phyloP scores from a whole-genome alignment of 495 filamentous ascomycete genomes.

The Penicillium paxilli region DNA sequence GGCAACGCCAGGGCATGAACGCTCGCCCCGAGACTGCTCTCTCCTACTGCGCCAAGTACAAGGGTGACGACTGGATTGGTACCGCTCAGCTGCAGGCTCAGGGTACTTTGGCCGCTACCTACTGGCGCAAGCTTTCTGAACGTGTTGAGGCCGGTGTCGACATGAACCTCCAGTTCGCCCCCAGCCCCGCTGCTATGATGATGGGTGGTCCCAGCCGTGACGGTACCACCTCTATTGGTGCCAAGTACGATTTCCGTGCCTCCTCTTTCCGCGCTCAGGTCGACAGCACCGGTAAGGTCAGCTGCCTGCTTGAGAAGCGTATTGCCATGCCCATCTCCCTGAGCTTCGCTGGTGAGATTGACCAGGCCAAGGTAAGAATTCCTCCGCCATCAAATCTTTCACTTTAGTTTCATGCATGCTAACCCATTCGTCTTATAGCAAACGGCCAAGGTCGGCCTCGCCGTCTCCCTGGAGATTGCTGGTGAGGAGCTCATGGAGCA shows the following conservation, averaged over 20 bases:
- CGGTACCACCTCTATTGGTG: slow-evolving; percentile 85
- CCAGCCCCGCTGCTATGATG: slow-evolving; percentile 60
- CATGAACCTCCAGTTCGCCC: slow-evolving; percentile 82
- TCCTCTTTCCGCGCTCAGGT: slow-evolving; percentile 94
- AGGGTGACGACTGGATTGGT: slow-evolving; percentile 85
- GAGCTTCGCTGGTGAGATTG: slow-evolving; percentile 95
- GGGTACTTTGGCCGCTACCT: slow-evolving; percentile 85
- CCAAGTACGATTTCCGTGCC: slow-evolving; percentile 97
- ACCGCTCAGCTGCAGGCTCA: slow-evolving; percentile 81
- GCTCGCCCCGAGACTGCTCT: slow-evolving; percentile 80
- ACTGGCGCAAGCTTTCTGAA: slow-evolving; percentile 93
- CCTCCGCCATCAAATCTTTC: neutral
- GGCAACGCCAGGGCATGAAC: slow-evolving; percentile 78
- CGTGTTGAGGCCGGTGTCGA: slow-evolving; percentile 96
- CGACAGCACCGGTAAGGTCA: slow-evolving; percentile 90
- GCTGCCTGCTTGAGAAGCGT: slow-evolving; percentile 91
- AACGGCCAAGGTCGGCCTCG: slow-evolving; percentile 90
- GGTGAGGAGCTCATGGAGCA: slow-evolving; percentile 90
- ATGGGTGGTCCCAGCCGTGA: slow-evolving; percentile 75
- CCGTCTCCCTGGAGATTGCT: slow-evolving; percentile 88
- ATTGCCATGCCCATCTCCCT: slow-evolving; percentile 86
- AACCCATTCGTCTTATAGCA: slow-evolving; percentile 56
- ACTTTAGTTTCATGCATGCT: neutral
- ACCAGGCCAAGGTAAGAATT: slow-evolving; percentile 83
- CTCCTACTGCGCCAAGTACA: slow-evolving; percentile 89